Evolutionary conservation across 2,329 filamentous ascomycete genomes (phyloP).

Genomic region (Knufia petricola): DNA sequence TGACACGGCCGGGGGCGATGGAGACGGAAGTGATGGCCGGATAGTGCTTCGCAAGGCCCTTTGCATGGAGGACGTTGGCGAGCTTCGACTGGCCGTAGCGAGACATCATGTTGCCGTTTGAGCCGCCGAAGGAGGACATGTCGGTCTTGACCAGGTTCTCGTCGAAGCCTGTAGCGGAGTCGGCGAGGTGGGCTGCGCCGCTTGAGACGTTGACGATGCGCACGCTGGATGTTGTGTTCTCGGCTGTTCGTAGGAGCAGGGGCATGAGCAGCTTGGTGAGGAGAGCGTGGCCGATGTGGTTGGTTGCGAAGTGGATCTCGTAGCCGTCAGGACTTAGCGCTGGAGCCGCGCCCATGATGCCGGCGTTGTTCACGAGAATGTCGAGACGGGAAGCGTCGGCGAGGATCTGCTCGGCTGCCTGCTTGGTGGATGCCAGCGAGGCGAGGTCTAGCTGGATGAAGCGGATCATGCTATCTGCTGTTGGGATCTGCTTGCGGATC

Average conservation of each 20-base stretch:
- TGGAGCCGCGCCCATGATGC: slow-evolving; percentile 34
- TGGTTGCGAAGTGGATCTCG: slow-evolving; percentile 42
- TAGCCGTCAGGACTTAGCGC: slow-evolving; percentile 38
- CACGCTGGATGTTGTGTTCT: slow-evolving; percentile 30
- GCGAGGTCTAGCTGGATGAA: slow-evolving; percentile 39
- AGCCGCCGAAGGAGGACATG: neutral
- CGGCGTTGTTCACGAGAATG: slow-evolving; percentile 40
- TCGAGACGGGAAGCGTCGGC: slow-evolving; percentile 31
- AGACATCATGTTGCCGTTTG: neutral
- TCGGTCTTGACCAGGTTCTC: slow-evolving; percentile 15
- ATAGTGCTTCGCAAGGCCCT: slow-evolving; percentile 32
- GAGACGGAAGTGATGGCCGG: slow-evolving; percentile 29
- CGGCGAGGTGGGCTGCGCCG: slow-evolving; percentile 17
- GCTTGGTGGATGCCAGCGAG: slow-evolving; percentile 35
- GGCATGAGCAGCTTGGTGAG: slow-evolving; percentile 34
- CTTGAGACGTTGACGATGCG: slow-evolving; percentile 38
- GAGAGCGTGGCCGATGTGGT: slow-evolving; percentile 42
- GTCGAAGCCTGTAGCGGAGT: neutral
- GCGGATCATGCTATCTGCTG: slow-evolving; percentile 22
- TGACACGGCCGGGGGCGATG: slow-evolving; percentile 36
- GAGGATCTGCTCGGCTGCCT: slow-evolving; percentile 32
- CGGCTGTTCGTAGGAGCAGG: slow-evolving; percentile 24
- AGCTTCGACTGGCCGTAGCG: slow-evolving; percentile 41
- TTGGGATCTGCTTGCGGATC: slow-evolving; percentile 23
- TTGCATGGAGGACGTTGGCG: slow-evolving; percentile 38